Evolutionary conservation across 495 filamentous ascomycete genomes (phyloP).

Genomic region (Acidiella bohemica): DNA sequence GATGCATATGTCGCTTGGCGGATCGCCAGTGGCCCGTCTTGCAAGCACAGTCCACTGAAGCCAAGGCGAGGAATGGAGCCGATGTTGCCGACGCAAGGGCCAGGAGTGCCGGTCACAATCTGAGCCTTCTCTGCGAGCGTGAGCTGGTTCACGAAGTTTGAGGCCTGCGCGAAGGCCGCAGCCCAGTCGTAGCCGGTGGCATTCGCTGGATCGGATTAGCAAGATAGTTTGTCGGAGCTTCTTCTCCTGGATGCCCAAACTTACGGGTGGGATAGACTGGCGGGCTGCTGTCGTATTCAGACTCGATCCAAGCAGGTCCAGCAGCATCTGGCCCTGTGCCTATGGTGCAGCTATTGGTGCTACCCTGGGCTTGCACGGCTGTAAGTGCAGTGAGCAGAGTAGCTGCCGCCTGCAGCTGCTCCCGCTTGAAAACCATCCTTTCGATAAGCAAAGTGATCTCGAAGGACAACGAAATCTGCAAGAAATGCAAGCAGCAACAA

Average conservation of each 20-base stretch:
- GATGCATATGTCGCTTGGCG: slow-evolving; percentile 20
- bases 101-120: slow-evolving; percentile 16
- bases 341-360: not conserved
- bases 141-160: slow-evolving; percentile 15
- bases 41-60: slow-evolving; percentile 36
- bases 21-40: slow-evolving; percentile 39
- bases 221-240: too few relatives aligned
- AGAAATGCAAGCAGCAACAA: too few relatives aligned
- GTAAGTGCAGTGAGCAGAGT: not conserved
- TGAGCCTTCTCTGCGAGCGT: slow-evolving; percentile 19
- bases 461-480: too few relatives aligned
- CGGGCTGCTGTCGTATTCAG: slow-evolving; percentile 19
- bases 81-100: slow-evolving; percentile 21
- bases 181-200: slow-evolving; percentile 12
- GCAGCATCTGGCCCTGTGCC: slow-evolving; percentile 1
- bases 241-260: slow-evolving; percentile 5
- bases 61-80: slow-evolving; percentile 29
- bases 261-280: slow-evolving; percentile 24
- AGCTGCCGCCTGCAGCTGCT: slow-evolving; percentile 1
- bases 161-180: slow-evolving; percentile 13
- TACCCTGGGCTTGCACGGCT: slow-evolving; percentile 2
- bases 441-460: too few relatives aligned
- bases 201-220: slow-evolving; percentile 11
- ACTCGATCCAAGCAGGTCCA: slow-evolving; percentile 7
- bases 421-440: too few relatives aligned